Evolutionary conservation across 371 early-diverging fungal species (phyloP).

Genomic region (Racocetra persica): DNA sequence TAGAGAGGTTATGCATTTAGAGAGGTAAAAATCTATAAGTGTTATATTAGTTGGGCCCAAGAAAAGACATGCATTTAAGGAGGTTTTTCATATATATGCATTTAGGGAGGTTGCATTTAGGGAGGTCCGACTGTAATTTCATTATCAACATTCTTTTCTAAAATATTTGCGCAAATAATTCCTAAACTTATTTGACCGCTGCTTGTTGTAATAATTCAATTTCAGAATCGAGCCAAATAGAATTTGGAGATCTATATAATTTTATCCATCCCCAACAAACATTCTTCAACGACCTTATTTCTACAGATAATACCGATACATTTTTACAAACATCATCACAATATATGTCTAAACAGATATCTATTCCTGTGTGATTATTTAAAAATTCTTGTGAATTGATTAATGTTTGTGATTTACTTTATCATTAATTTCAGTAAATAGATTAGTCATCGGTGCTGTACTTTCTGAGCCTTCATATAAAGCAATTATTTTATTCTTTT

Average conservation of each 20-base stretch:
- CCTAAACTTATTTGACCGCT: slow-evolving; percentile 53
- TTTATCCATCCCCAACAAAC: slow-evolving; percentile 39
- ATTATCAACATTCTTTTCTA: slow-evolving; percentile 50
- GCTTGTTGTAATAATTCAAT: slow-evolving; percentile 52
- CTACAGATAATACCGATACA: slow-evolving; percentile 9
- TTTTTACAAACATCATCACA: not conserved
- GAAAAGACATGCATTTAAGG: no score
- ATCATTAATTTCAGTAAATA: no score
- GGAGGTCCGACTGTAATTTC: no score
- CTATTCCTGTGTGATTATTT: not conserved
- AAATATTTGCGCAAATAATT: slow-evolving; percentile 50
- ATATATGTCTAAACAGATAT: not conserved
- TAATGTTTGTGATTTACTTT: not conserved
- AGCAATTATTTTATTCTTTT: no score
- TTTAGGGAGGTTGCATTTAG: no score
- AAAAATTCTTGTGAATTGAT: not conserved
- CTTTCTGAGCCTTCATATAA: no score
- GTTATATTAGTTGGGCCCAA: no score
- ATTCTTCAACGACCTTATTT: slow-evolving; percentile 20
- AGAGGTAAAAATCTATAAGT: no score
- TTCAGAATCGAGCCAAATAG: slow-evolving; percentile 49
- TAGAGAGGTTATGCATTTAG: no score
- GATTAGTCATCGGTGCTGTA: no score
- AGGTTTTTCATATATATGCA: no score
- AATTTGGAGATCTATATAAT: slow-evolving; percentile 8